phyloP scores from a whole-genome alignment of 2,329 filamentous ascomycete species.

The Ceratocystis ficicola region DNA sequence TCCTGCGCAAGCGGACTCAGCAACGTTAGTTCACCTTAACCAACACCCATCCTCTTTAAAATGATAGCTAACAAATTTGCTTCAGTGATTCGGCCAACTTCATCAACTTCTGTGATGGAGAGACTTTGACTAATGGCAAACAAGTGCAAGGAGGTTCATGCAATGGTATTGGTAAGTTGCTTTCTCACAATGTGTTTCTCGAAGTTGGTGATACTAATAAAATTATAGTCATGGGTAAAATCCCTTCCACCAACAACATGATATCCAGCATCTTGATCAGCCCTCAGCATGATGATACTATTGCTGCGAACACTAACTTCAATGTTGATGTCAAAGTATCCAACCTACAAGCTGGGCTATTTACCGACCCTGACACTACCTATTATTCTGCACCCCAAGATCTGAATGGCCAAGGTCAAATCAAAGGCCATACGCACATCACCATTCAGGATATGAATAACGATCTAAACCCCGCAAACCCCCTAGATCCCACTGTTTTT shows the following conservation, averaged over 20 bases:
- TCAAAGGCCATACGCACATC: slow-evolving; percentile 49
- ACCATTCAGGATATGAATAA: slow-evolving; percentile 45
- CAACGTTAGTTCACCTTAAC: slow-evolving; percentile 35
- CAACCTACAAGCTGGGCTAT: slow-evolving; percentile 46
- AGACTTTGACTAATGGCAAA: slow-evolving; percentile 47
- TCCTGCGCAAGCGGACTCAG: slow-evolving; percentile 40
- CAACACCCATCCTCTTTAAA: not conserved
- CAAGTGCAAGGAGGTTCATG: slow-evolving; percentile 49
- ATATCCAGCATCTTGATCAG: slow-evolving; percentile 43
- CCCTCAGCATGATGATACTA: slow-evolving; percentile 40
- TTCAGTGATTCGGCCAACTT: slow-evolving; percentile 46
- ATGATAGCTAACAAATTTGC: slow-evolving; percentile 23
- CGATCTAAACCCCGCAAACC: slow-evolving; percentile 38
- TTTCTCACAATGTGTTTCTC: not conserved
- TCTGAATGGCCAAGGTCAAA: slow-evolving; percentile 36
- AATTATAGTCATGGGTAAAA: slow-evolving; percentile 44
- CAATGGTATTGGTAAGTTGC: slow-evolving; percentile 47
- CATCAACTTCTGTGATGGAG: slow-evolving; percentile 49
- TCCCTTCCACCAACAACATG: slow-evolving; percentile 44
- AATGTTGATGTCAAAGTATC: slow-evolving; percentile 40
- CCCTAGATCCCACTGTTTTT: slow-evolving; percentile 43
- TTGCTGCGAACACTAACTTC: slow-evolving; percentile 40
- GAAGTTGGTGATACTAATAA: slow-evolving; percentile 23
- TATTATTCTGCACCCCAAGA: slow-evolving; percentile 51
- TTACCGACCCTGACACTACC: slow-evolving; percentile 47